These are phyloP conservation scores for Pueraria montana DNA, from an alignment of 306 rosid genomes.

Conservation along the genomic window DNA sequence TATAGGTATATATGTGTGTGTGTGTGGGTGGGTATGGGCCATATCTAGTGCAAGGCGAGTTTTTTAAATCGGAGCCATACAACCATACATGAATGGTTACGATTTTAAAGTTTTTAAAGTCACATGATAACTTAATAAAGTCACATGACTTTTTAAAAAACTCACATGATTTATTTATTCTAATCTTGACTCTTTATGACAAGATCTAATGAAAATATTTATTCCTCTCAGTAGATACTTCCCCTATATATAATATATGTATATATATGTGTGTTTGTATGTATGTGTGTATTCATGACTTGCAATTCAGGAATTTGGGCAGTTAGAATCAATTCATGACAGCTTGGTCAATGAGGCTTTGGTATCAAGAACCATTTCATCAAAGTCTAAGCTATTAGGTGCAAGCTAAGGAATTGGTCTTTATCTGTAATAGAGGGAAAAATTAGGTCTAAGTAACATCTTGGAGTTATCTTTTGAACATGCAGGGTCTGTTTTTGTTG, in stretches of 20 bases:
- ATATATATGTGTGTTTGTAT: no score
- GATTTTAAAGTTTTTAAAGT: neutral
- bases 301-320: neutral
- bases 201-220: no score
- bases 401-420: conserved; percentile 9
- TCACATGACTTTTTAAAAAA: neutral
- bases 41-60: neutral
- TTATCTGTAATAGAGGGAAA: neutral
- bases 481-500: neutral
- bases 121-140: neutral
- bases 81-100: neutral
- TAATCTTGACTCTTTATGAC: neutral
- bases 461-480: conserved; percentile 9
- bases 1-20: no score
- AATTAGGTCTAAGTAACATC: neutral
- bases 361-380: neutral
- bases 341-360: neutral
- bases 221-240: no score
- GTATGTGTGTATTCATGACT: neutral
- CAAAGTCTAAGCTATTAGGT: neutral
- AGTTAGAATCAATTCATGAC: neutral
- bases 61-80: neutral
- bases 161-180: neutral
- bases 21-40: neutral
- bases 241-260: no score